A percentile compares a stretch with the other conserved stretches of the same genome.
phyloP scores from a whole-genome alignment of 441 rosid species.

The Gossypium trilobum region DNA sequence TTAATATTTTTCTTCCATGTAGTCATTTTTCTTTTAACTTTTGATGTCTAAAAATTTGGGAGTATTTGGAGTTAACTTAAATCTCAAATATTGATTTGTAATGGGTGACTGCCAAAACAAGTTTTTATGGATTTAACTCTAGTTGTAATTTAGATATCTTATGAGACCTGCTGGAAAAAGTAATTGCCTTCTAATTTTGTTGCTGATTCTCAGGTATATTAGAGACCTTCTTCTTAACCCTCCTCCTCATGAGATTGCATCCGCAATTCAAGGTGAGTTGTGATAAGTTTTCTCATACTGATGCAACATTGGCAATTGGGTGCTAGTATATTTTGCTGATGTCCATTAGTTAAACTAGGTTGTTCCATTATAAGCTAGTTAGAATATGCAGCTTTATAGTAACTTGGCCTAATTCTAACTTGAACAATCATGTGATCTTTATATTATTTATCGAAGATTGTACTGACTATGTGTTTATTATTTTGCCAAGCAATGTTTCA shows the following conservation, averaged over 20 bases:
- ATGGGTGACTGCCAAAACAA: background rate
- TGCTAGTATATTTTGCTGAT: background rate
- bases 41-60: background rate
- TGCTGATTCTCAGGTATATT: conserved; percentile 49
- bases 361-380: background rate
- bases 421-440: background rate
- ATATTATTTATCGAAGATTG: background rate
- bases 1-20: background rate
- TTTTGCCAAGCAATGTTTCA: background rate
- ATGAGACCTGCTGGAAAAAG: background rate
- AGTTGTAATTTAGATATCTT: background rate
- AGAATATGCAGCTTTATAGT: background rate
- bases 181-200: conserved; percentile 10
- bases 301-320: background rate
- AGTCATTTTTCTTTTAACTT: background rate
- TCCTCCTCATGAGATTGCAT: conserved; percentile 83
- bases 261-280: conserved; percentile 68
- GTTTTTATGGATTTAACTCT: background rate
- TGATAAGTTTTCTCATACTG: background rate
- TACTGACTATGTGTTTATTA: background rate
- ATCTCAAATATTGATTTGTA: background rate
- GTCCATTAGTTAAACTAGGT: background rate
- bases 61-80: background rate
- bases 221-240: conserved; percentile 96
- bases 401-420: conserved; percentile 8